Conservation (phyloP, 2,329 filamentous ascomycete genomes). For the Cladosporium sp. region DNA sequence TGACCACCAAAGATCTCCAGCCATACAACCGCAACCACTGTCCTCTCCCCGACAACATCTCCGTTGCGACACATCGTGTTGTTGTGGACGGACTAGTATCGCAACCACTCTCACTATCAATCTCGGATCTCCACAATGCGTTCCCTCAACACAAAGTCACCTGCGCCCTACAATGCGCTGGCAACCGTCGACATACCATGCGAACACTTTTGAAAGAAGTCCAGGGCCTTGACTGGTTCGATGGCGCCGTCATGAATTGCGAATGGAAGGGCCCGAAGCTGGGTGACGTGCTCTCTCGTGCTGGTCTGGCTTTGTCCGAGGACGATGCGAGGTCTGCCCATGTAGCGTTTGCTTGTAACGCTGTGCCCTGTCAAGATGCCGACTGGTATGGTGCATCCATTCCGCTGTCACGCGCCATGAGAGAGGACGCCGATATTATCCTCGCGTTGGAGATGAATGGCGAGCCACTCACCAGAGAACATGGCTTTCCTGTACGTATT, state of each 20-base stretch:
- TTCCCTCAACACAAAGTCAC: slow-evolving; percentile 35
- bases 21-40: slow-evolving; percentile 47
- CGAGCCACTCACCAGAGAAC: too few species aligned
- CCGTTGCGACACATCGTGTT: slow-evolving; percentile 37
- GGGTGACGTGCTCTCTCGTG: slow-evolving; percentile 47
- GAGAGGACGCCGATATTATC: slow-evolving; percentile 56
- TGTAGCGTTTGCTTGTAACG: slow-evolving; percentile 54
- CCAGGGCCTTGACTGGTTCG: slow-evolving; percentile 56
- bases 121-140: too few species aligned
- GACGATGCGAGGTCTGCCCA: slow-evolving; percentile 37
- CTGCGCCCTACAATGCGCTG: slow-evolving; percentile 58
- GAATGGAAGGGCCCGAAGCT: slow-evolving; percentile 53
- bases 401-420: slow-evolving; percentile 52
- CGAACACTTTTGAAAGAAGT: slow-evolving; percentile 57
- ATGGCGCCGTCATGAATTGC: slow-evolving; percentile 59
- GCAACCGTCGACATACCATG: slow-evolving; percentile 59
- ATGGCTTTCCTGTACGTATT: too few species aligned
- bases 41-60: slow-evolving; percentile 22
- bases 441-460: too few species aligned
- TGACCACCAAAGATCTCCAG: slow-evolving; percentile 41
- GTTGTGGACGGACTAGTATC: slow-evolving; percentile 48
- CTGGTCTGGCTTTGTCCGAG: slow-evolving; percentile 36
- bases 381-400: slow-evolving; percentile 56
- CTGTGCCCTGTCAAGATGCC: slow-evolving; percentile 52
- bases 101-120: slow-evolving; percentile 13